phyloP scores from a whole-genome alignment of 2,329 filamentous ascomycete genomes.

The Aureobasidium sp. region DNA sequence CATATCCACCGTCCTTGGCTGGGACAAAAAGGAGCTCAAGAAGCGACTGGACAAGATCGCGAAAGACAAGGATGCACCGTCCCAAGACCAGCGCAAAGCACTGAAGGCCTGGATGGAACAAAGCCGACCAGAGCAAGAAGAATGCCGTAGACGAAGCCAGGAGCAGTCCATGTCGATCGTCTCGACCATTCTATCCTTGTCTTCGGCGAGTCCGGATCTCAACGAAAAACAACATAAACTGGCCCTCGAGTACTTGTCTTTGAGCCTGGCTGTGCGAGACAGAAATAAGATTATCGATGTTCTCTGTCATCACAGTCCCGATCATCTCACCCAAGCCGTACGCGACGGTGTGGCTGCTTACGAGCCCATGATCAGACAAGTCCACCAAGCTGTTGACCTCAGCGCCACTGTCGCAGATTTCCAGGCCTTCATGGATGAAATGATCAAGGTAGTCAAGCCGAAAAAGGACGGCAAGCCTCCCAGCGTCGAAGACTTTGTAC shows the following conservation, averaged over 20 bases:
- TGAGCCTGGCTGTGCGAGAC: constrained; percentile 63
- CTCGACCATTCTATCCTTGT: constrained; percentile 52
- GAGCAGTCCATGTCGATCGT: constrained; percentile 52
- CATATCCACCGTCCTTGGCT: constrained; percentile 62
- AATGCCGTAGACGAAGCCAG: constrained; percentile 49
- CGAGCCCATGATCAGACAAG: constrained; percentile 63
- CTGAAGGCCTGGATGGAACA: constrained; percentile 50
- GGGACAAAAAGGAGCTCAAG: constrained; percentile 64
- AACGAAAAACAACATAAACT: constrained; percentile 54
- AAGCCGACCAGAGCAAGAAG: constrained; percentile 50
- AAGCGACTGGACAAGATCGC: constrained; percentile 58
- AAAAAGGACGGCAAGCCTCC: constrained; percentile 33
- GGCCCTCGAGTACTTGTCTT: constrained; percentile 62
- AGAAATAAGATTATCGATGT: constrained; percentile 61
- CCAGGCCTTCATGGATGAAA: constrained; percentile 61
- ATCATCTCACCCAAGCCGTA: constrained; percentile 62
- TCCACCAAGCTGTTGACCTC: constrained; percentile 66
- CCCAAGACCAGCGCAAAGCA: constrained; percentile 52
- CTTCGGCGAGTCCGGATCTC: constrained; percentile 41
- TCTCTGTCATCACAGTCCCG: constrained; percentile 60
- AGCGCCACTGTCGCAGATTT: constrained; percentile 58
- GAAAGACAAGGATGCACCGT: constrained; percentile 49
- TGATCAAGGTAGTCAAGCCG: constrained; percentile 50
- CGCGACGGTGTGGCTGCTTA: constrained; percentile 59
- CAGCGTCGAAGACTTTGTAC: constrained; percentile 64